A percentile compares a stretch with the other conserved stretches of the same genome.
Evolutionary conservation across 1,139 yeast genomes (phyloP).

Genomic region (Yamadazyma spencermartinsiae): DNA sequence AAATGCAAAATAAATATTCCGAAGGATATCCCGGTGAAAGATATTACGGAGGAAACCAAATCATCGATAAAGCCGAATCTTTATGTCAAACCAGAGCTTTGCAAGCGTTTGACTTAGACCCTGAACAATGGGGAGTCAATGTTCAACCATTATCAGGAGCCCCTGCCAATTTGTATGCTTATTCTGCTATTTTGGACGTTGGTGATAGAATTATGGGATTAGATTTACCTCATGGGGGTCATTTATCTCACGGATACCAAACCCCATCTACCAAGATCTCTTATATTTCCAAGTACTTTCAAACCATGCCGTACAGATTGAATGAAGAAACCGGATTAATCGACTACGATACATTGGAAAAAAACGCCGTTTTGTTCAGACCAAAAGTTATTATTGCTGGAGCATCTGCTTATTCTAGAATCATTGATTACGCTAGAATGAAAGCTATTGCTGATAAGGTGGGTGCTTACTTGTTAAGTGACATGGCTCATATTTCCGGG

Average conservation of each 20-base stretch:
- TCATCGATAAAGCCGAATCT: conserved; percentile 86
- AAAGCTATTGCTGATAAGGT: conserved; percentile 87
- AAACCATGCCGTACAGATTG: conserved; percentile 95
- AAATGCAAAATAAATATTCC: conserved; percentile 97
- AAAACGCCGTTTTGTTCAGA: conserved; percentile 82
- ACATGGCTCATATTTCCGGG: conserved; percentile 98
- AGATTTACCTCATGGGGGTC: conserved; percentile 97
- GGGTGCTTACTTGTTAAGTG: conserved; percentile 88
- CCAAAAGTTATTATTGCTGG: conserved; percentile 96
- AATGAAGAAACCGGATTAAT: conserved; percentile 83
- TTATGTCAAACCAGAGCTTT: conserved; percentile 91
- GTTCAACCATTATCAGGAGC: conserved; percentile 95
- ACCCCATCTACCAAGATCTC: conserved; percentile 86
- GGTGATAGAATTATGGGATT: conserved; percentile 96
- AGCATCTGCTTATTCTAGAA: conserved; percentile 92
- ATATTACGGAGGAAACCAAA: conserved; percentile 95
- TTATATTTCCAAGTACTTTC: conserved; percentile 88
- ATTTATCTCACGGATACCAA: conserved; percentile 94
- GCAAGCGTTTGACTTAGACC: conserved; percentile 73
- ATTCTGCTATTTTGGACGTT: conserved; percentile 86
- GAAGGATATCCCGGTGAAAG: conserved; percentile 98
- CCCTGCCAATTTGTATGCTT: conserved; percentile 92
- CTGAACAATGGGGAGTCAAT: conserved; percentile 91
- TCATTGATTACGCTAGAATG: conserved; percentile 89
- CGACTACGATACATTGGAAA: conserved; percentile 86